Evolutionary conservation across 2,329 filamentous ascomycete genomes (phyloP).

Genomic region (Tolypocladium album): DNA sequence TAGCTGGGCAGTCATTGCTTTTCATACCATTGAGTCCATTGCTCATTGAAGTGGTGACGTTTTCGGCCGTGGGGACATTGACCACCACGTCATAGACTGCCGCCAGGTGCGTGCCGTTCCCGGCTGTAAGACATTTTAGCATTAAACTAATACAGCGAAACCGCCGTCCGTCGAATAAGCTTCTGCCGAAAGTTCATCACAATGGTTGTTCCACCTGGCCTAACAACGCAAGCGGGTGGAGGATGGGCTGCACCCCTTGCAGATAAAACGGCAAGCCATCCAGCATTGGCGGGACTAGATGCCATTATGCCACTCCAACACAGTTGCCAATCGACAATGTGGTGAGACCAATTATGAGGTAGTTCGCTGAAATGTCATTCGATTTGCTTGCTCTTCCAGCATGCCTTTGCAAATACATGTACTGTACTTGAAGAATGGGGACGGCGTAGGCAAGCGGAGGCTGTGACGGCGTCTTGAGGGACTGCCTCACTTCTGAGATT

Average conservation of each 20-base stretch:
- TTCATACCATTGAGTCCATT: not conserved
- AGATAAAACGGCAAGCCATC: not conserved
- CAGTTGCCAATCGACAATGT: not conserved
- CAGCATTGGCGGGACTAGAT: no score
- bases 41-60: not conserved
- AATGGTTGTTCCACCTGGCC: not conserved
- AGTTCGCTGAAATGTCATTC: not conserved
- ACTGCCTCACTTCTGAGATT: not conserved
- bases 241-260: not conserved
- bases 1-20: not conserved
- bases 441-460: not conserved
- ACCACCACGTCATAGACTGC: slow-evolving; percentile 1
- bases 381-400: not conserved
- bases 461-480: not conserved
- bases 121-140: not conserved
- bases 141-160: not conserved
- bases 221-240: not conserved
- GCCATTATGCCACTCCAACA: not conserved
- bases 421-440: no score
- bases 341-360: no score
- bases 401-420: no score
- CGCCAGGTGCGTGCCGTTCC: not conserved
- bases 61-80: not conserved
- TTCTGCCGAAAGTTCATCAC: not conserved
- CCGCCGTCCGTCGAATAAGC: not conserved